A percentile compares a stretch with the other conserved stretches of the same genome.
Conservation (phyloP, 345 rosid genomes). For the Sonneratia caseolaris region DNA sequence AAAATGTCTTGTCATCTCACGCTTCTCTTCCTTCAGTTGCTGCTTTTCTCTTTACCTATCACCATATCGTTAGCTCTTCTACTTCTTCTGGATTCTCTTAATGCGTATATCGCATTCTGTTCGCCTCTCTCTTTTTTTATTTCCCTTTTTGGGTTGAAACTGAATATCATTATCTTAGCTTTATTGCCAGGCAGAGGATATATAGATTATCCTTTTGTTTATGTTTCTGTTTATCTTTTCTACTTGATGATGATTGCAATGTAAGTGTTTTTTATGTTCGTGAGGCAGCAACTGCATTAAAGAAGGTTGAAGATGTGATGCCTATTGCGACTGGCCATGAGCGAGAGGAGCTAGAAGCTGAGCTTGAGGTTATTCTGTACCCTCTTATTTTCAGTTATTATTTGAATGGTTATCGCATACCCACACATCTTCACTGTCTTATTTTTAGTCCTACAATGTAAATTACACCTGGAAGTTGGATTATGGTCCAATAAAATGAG, state of each 20-base stretch:
- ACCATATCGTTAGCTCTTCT: no score
- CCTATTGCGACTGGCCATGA: constrained; percentile 54
- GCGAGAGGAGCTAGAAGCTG: constrained; percentile 48
- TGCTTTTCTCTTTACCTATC: no score
- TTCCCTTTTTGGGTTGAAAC: no score
- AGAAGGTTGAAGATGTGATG: constrained; percentile 36
- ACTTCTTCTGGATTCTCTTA: no score
- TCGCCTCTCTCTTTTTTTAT: no score
- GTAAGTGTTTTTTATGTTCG: neutral
- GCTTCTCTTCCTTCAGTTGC: neutral
- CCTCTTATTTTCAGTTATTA: neutral
- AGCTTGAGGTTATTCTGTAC: constrained; percentile 16
- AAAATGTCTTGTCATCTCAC: no score
- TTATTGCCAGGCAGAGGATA: neutral
- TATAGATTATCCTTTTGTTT: neutral
- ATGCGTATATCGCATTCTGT: neutral
- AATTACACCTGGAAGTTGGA: neutral
- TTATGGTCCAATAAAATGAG: neutral
- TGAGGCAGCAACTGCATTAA: constrained; percentile 11
- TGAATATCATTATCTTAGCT: no score
- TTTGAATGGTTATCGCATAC: no score
- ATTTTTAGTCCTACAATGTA: neutral
- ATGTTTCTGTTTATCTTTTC: no score
- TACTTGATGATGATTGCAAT: no score
- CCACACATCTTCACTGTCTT: neutral